Base-by-base conservation (phyloP, 306 rosid species). In the Boehmeria nivea region DNA sequence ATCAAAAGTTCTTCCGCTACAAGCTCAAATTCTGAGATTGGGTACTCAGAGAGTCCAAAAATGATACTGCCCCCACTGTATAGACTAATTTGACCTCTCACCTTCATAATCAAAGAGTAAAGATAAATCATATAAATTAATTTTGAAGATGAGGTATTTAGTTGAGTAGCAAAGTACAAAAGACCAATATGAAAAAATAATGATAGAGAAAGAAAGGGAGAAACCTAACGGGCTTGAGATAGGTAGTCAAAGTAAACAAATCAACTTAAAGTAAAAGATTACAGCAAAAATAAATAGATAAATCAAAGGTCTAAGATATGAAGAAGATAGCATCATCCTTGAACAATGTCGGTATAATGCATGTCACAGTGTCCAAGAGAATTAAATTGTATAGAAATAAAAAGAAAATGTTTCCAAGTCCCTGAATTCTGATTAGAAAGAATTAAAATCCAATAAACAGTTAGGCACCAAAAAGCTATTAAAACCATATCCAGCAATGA, bases 1-100 rank as follows among this genome's bases (percentile, higher is more conserved):
- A 91, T 80, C 74, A 91, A 76, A 82, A 91, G 95, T 76, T 91
- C 98, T 74, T 91, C 98, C 0, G 98, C 98, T 57, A 91, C 98
- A 36, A 91, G 96, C 76, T 91, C 98, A 75, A 91, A 91, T 74
- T 91, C 98, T 24, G 98, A 91, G 51, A 91, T 62, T 68, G 98
- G 98, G 78, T 56, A 87, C 21, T 91, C 80, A 0, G 98, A 87
- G 73, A 91, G 44, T 53, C 98, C 98, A 73, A 91, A 91, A 60
- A 84, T 78, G 69, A 91, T 78, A 84, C 95, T 91, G 67, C 84
- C 98, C 54, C 96, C 96, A 75, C 69, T 25, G 40, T 87, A 91
- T 27, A 91, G 79, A 69, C 93, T 82, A 62, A 91, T 85, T 73
- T 91, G 93, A 51, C 98, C 98, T 73, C 98, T 87, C 61, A 91